Percentiles rank a stretch among this genome's conserved stretches.
Conservation (phyloP, 2,329 filamentous ascomycete genomes). For the Pestalotiopsis fici region DNA sequence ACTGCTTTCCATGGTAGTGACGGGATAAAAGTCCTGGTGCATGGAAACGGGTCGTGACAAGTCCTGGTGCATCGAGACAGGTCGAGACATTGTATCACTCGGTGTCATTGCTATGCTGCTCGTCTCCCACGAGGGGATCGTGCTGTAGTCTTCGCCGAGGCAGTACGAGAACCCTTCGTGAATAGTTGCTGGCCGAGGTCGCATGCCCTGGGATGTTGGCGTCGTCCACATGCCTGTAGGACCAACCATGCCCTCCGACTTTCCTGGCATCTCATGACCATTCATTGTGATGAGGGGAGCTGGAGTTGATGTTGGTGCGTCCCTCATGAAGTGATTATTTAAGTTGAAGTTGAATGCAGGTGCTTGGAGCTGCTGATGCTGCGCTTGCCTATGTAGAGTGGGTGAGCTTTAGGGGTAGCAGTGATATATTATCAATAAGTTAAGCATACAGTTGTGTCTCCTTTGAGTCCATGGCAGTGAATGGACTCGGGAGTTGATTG, state of each 20-base stretch:
- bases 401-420: conserved; percentile 34
- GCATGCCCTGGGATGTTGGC: conserved; percentile 50
- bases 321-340: conserved; percentile 48
- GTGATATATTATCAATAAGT: conserved; percentile 15
- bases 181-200: conserved; percentile 59
- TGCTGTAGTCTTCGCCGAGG: conserved; percentile 52
- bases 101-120: conserved; percentile 51
- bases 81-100: conserved; percentile 53
- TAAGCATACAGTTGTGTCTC: conserved; percentile 53
- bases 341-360: conserved; percentile 50
- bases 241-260: conserved; percentile 47
- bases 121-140: conserved; percentile 57
- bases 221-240: conserved; percentile 56
- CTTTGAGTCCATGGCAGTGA: conserved; percentile 48
- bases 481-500: conserved; percentile 25
- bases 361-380: conserved; percentile 47
- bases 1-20: conserved; percentile 50
- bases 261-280: conserved; percentile 47
- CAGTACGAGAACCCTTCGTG: conserved; percentile 64
- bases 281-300: conserved; percentile 51
- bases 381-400: conserved; percentile 30
- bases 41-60: conserved; percentile 52
- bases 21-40: conserved; percentile 58
- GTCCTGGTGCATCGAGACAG: conserved; percentile 60
- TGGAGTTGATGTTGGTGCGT: conserved; percentile 42